Evolutionary conservation across 2,329 filamentous ascomycete genomes (phyloP).

Genomic region (Metarhizium anisopliae): DNA sequence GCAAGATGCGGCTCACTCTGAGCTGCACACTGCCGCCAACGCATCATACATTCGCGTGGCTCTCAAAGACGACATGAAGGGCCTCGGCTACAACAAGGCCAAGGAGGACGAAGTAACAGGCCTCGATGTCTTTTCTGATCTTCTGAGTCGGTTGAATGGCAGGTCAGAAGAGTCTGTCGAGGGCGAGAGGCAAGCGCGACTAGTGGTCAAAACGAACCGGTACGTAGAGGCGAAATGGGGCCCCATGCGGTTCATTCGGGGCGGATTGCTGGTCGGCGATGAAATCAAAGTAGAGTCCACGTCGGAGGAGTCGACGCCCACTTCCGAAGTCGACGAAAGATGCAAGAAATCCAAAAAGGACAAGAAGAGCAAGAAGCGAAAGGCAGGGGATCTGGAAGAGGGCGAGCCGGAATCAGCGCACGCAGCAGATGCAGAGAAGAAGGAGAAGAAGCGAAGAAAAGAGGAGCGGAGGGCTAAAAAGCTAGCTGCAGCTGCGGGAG

Average conservation of each 20-base stretch:
- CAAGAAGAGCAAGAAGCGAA: slow-evolving; percentile 42
- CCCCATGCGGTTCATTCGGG: slow-evolving; percentile 75
- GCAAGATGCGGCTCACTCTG: slow-evolving; percentile 63
- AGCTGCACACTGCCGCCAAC: slow-evolving; percentile 70
- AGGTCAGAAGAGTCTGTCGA: slow-evolving; percentile 66
- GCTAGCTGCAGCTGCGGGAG: slow-evolving; percentile 4
- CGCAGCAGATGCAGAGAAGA: slow-evolving; percentile 16
- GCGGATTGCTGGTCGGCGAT: slow-evolving; percentile 60
- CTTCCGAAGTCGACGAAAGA: slow-evolving; percentile 12
- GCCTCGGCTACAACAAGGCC: slow-evolving; percentile 72
- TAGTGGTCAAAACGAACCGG: slow-evolving; percentile 61
- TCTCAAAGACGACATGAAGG: slow-evolving; percentile 85
- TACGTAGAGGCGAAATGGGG: slow-evolving; percentile 73
- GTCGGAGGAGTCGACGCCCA: slow-evolving; percentile 7
- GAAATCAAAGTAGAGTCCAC: slow-evolving; percentile 35
- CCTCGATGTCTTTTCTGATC: slow-evolving; percentile 74
- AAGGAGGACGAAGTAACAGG: slow-evolving; percentile 74
- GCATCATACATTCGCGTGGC: slow-evolving; percentile 76
- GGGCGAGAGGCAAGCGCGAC: slow-evolving; percentile 57
- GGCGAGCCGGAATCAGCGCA: slow-evolving; percentile 5
- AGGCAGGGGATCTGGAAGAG: slow-evolving; percentile 30
- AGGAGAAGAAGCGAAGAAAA: slow-evolving; percentile 28
- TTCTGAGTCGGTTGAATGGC: slow-evolving; percentile 84
- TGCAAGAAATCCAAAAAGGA: slow-evolving; percentile 26
- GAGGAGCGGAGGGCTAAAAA: slow-evolving; percentile 28